phyloP scores from a whole-genome alignment of 2,329 filamentous ascomycete genomes.

The Colletotrichum sp. region DNA sequence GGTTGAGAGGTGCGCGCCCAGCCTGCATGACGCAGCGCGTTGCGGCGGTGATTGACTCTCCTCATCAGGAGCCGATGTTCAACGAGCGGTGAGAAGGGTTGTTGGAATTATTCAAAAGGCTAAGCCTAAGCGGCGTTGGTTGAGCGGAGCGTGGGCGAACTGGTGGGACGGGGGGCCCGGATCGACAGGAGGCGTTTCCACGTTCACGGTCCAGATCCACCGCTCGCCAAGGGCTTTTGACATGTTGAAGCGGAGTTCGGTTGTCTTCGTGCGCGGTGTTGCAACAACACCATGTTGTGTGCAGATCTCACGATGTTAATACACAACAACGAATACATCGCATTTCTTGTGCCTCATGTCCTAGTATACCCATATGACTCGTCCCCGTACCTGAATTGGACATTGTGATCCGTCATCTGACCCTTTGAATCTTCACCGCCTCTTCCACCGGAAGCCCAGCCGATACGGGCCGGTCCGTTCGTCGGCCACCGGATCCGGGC shows the following conservation, averaged over 20 bases:
- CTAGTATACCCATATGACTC: not conserved
- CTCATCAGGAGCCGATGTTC: not conserved
- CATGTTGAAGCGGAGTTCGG: not conserved
- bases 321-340: not conserved
- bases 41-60: not conserved
- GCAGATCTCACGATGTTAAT: not conserved
- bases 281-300: not conserved
- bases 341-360: not conserved
- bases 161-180: not conserved
- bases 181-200: not conserved
- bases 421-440: slow-evolving; percentile 4
- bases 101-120: not conserved
- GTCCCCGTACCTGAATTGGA: not conserved
- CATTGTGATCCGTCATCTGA: not conserved
- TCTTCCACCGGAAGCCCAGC: slow-evolving; percentile 2
- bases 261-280: not conserved
- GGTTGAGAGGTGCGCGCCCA: not conserved
- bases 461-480: slow-evolving; percentile 11
- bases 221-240: not conserved
- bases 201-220: not conserved
- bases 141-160: not conserved
- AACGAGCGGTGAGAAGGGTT: not conserved
- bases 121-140: not conserved
- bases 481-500: not conserved
- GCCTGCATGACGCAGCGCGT: not conserved